A percentile compares a stretch with the other conserved stretches of the same genome.
Conservation (phyloP, 2,329 filamentous ascomycete species). For the Metarhizium sp. region DNA sequence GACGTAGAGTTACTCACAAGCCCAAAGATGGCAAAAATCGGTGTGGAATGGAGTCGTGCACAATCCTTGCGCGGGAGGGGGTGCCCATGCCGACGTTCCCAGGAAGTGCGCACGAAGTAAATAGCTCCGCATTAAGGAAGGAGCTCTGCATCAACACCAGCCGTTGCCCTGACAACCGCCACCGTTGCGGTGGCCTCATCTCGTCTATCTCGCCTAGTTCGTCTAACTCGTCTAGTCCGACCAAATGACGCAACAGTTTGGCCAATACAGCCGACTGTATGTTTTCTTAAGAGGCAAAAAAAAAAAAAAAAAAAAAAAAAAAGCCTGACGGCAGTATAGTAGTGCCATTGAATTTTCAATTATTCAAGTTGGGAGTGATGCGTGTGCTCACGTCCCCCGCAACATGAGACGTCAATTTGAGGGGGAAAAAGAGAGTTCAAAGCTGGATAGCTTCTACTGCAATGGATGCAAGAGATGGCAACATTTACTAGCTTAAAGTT, state of each 20-base stretch:
- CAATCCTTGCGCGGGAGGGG: slow-evolving; percentile 4
- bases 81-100: background rate
- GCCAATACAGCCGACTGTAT: background rate
- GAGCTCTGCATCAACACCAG: background rate
- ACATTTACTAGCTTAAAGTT: too few relatives aligned
- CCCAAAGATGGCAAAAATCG: background rate
- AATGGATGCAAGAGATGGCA: too few relatives aligned
- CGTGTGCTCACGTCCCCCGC: background rate
- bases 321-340: too few relatives aligned
- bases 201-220: background rate
- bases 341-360: too few relatives aligned
- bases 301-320: too few relatives aligned
- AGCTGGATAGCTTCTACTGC: too few relatives aligned
- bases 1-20: background rate
- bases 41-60: background rate
- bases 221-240: background rate
- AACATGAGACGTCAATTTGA: too few relatives aligned
- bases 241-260: too few relatives aligned
- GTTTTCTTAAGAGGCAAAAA: background rate
- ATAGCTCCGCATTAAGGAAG: background rate
- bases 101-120: background rate
- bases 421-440: too few relatives aligned
- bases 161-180: background rate
- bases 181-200: background rate
- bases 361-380: background rate